A percentile compares a stretch with the other conserved stretches of the same genome.
Evolutionary conservation across 2,329 filamentous ascomycete species (phyloP).

Genomic region (Claviceps capensis): DNA sequence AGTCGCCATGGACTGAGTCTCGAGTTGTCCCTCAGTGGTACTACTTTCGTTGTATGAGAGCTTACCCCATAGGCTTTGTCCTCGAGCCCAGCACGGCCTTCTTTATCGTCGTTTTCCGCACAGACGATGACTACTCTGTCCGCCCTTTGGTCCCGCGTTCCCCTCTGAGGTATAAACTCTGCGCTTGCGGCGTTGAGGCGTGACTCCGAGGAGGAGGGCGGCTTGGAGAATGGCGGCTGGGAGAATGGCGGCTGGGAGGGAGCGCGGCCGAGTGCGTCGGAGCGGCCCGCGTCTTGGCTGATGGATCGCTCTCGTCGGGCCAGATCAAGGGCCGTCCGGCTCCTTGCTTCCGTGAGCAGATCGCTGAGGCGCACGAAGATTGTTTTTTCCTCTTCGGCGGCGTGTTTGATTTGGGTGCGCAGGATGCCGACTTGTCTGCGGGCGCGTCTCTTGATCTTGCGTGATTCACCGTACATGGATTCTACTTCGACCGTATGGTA

Average conservation of each 20-base stretch:
- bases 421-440: constrained; percentile 30
- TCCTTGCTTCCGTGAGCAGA: constrained; percentile 34
- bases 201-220: constrained; percentile 3
- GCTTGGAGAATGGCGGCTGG: neutral
- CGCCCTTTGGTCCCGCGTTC: neutral
- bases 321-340: constrained; percentile 25
- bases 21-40: neutral
- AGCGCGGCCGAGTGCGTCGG: neutral
- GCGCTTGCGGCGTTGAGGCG: constrained; percentile 16
- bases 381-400: constrained; percentile 30
- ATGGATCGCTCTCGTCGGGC: constrained; percentile 13
- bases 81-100: neutral
- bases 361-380: constrained; percentile 34
- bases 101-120: neutral
- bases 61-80: neutral
- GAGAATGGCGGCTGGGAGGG: too few relatives aligned
- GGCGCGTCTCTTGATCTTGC: constrained; percentile 17
- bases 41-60: too few relatives aligned
- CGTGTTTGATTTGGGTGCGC: constrained; percentile 28
- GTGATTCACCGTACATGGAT: constrained; percentile 11
- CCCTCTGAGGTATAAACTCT: constrained; percentile 18
- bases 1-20: neutral
- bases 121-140: neutral
- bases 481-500: constrained; percentile 24
- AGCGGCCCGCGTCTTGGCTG: neutral